Conservation (phyloP, 495 filamentous ascomycete species). For the Neurospora sp. region DNA sequence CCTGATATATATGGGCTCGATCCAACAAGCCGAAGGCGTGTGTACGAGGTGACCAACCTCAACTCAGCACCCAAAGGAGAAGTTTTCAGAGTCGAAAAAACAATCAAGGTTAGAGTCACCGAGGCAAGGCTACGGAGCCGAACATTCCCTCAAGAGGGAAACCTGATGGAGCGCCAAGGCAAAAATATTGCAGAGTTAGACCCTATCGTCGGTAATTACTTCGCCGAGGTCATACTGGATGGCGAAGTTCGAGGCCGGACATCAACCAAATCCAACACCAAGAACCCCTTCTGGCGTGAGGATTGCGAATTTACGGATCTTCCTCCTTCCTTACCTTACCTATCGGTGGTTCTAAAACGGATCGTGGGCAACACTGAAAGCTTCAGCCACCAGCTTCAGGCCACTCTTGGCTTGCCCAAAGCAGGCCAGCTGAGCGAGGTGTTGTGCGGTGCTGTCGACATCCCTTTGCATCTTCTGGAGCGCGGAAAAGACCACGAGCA, state of each 20-base stretch:
- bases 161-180: slow-evolving; percentile 17
- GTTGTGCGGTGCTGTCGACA: slow-evolving; percentile 63
- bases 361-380: slow-evolving; percentile 37
- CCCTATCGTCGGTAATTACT: slow-evolving; percentile 50
- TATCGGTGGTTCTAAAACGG: slow-evolving; percentile 74
- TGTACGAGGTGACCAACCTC: slow-evolving; percentile 32
- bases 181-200: slow-evolving; percentile 25
- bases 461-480: slow-evolving; percentile 76
- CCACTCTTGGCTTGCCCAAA: slow-evolving; percentile 31
- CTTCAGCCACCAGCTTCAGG: slow-evolving; percentile 33
- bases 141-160: slow-evolving; percentile 19
- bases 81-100: slow-evolving; percentile 50
- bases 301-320: slow-evolving; percentile 82
- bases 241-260: slow-evolving; percentile 82
- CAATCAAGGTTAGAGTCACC: slow-evolving; percentile 43
- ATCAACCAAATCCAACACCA: slow-evolving; percentile 67
- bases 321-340: slow-evolving; percentile 65
- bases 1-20: slow-evolving; percentile 75
- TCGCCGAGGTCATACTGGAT: slow-evolving; percentile 87
- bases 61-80: slow-evolving; percentile 31
- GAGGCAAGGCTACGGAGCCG: slow-evolving; percentile 46
- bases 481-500: slow-evolving; percentile 72
- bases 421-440: slow-evolving; percentile 29
- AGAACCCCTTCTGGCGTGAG: slow-evolving; percentile 90
- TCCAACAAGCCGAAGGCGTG: slow-evolving; percentile 21